Evolutionary conservation across 2,329 filamentous ascomycete genomes (phyloP).

Genomic region (Didymella sp.): DNA sequence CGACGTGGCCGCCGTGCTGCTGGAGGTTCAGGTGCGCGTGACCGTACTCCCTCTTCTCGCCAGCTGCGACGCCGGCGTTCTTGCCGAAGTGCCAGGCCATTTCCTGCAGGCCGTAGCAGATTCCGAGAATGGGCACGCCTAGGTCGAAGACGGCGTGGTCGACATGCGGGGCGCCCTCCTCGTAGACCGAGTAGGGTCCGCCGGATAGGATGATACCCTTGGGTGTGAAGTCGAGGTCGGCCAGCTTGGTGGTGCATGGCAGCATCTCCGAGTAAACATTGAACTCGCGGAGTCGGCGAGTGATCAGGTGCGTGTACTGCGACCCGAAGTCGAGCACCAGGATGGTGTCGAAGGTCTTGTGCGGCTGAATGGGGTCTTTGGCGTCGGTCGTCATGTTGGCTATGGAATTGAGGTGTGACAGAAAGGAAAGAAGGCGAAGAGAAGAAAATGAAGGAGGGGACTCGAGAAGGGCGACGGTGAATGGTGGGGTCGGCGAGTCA

Average conservation of each 20-base stretch:
- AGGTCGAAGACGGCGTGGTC: constrained; percentile 84
- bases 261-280: constrained; percentile 89
- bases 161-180: constrained; percentile 76
- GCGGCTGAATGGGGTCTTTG: constrained; percentile 54
- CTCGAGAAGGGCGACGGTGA: constrained; percentile 11
- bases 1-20: constrained; percentile 66
- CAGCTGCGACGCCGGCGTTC: constrained; percentile 67
- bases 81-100: constrained; percentile 73
- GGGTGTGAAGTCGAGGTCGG: constrained; percentile 78
- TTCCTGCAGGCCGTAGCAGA: constrained; percentile 73
- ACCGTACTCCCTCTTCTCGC: constrained; percentile 74
- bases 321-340: constrained; percentile 75
- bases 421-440: constrained; percentile 6
- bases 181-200: constrained; percentile 81
- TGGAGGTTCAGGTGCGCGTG: constrained; percentile 71
- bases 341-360: constrained; percentile 69
- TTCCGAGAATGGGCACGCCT: constrained; percentile 66
- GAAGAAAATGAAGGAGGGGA: constrained; percentile 8
- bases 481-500: constrained; percentile 21
- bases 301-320: constrained; percentile 77
- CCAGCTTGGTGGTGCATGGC: constrained; percentile 81
- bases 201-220: constrained; percentile 83
- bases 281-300: constrained; percentile 75
- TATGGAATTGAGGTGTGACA: constrained; percentile 12
- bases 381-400: constrained; percentile 49